These are phyloP conservation scores for Backusella macrospora DNA, from an alignment of 192 early-diverging fungal species.

Conservation along the genomic window DNA sequence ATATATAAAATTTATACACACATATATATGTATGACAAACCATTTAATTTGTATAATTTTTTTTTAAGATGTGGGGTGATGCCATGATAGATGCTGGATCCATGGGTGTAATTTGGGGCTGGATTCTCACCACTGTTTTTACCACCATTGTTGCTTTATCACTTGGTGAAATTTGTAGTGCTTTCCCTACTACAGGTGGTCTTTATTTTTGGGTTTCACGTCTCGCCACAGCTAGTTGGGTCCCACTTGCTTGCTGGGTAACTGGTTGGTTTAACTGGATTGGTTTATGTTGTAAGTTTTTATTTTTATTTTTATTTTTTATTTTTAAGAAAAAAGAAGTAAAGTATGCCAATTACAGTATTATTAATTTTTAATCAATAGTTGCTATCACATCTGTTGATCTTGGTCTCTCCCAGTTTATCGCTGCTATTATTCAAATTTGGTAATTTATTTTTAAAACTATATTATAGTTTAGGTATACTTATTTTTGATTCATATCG, in stretches of 20 bases:
- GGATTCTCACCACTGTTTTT: slow-evolving; percentile 50
- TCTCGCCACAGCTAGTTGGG: slow-evolving; percentile 49
- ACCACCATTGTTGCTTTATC: slow-evolving; percentile 50
- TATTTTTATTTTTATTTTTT: too few relatives aligned
- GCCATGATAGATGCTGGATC: slow-evolving; percentile 54
- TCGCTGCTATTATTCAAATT: slow-evolving; percentile 45
- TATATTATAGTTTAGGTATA: not conserved
- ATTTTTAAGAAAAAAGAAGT: too few relatives aligned
- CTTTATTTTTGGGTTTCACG: slow-evolving; percentile 57
- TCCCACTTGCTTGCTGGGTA: slow-evolving; percentile 55
- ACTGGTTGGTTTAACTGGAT: slow-evolving; percentile 58
- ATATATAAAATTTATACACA: not conserved
- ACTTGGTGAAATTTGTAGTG: slow-evolving; percentile 57
- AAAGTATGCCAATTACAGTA: not conserved
- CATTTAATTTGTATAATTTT: not conserved
- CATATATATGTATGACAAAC: too few relatives aligned
- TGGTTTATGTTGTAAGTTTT: slow-evolving; percentile 44
- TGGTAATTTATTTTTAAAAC: slow-evolving; percentile 20
- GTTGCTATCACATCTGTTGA: slow-evolving; percentile 49
- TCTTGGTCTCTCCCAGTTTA: slow-evolving; percentile 52
- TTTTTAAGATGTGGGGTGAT: slow-evolving; percentile 45
- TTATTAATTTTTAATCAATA: slow-evolving; percentile 7
- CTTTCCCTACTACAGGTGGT: slow-evolving; percentile 53
- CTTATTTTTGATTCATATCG: not conserved
- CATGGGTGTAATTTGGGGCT: slow-evolving; percentile 55